Conservation (phyloP, 1,139 yeast species). For the Dujonia santamariae region DNA sequence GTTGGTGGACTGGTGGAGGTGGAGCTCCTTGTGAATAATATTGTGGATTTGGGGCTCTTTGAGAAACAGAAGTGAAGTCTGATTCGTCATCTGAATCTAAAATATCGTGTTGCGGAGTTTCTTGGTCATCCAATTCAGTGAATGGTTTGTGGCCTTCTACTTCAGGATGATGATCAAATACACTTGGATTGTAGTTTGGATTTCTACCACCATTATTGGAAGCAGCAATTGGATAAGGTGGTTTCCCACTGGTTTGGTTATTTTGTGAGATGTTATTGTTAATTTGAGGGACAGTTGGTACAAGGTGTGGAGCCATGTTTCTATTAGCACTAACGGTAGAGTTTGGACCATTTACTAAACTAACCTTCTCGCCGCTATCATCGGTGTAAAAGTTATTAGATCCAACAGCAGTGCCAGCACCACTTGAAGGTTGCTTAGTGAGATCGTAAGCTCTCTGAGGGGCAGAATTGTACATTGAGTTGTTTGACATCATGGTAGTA, state of each 20-base stretch:
- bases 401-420: conserved; percentile 11
- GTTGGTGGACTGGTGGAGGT: conserved; percentile 4
- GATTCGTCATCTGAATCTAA: conserved; percentile 45
- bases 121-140: conserved; percentile 36
- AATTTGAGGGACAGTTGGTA: conserved; percentile 25
- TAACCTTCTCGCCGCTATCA: conserved; percentile 19
- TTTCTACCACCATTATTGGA: conserved; percentile 4
- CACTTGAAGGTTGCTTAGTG: conserved; percentile 15
- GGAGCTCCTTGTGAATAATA: conserved; percentile 23
- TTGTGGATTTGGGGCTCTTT: conserved; percentile 68
- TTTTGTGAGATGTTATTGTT: conserved; percentile 20
- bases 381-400: conserved; percentile 11
- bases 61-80: conserved; percentile 77
- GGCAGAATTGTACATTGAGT: conserved; percentile 29
- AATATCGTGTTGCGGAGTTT: conserved; percentile 14
- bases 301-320: conserved; percentile 33
- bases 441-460: conserved; percentile 38
- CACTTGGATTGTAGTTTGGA: conserved; percentile 20
- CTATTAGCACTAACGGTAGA: conserved; percentile 28
- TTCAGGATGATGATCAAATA: conserved; percentile 45
- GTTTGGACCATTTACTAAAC: conserved; percentile 29
- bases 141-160: conserved; percentile 50
- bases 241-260: neutral
- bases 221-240: conserved; percentile 23
- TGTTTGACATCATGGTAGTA: conserved; percentile 12